Percentiles rank a stretch among this genome's conserved stretches.
phyloP scores from a whole-genome alignment of 2,329 filamentous ascomycete genomes.

The Ploettnerulaceae sp. region DNA sequence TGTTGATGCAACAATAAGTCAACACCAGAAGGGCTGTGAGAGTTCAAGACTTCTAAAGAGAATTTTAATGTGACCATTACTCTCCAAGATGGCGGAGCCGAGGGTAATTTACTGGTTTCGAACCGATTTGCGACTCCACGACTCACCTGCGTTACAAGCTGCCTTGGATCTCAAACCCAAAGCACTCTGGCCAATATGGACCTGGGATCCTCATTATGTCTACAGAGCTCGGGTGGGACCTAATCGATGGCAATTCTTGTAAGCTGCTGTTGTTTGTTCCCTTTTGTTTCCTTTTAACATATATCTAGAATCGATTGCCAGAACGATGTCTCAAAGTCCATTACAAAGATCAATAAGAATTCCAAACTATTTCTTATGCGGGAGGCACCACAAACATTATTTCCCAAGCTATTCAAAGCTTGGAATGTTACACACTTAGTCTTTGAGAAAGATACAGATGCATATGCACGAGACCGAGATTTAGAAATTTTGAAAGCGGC shows the following conservation, averaged over 20 bases:
- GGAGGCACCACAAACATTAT: constrained; percentile 65
- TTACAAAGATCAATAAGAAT: constrained; percentile 63
- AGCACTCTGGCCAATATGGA: constrained; percentile 70
- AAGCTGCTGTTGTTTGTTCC: constrained; percentile 9
- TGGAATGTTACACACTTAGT: constrained; percentile 74
- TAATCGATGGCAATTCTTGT: constrained; percentile 72
- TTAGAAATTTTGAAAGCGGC: constrained; percentile 54
- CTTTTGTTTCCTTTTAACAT: constrained; percentile 6
- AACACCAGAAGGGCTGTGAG: no score
- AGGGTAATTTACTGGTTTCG: constrained; percentile 74
- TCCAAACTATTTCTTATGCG: constrained; percentile 68
- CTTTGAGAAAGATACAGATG: constrained; percentile 75
- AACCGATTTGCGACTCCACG: constrained; percentile 72
- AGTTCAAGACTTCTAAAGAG: no score
- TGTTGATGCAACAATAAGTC: no score
- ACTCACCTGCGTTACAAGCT: constrained; percentile 68
- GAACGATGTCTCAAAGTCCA: constrained; percentile 60
- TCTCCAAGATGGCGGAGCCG: constrained; percentile 34
- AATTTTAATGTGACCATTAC: no score
- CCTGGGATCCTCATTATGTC: constrained; percentile 77
- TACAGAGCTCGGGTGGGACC: constrained; percentile 64
- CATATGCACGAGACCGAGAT: constrained; percentile 64
- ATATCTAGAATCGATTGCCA: constrained; percentile 62
- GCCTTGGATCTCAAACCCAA: constrained; percentile 65
- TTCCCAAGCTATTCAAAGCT: constrained; percentile 66